phyloP scores from a whole-genome alignment of 2,329 filamentous ascomycete species.

The Ophiocordyceps unilateralis region DNA sequence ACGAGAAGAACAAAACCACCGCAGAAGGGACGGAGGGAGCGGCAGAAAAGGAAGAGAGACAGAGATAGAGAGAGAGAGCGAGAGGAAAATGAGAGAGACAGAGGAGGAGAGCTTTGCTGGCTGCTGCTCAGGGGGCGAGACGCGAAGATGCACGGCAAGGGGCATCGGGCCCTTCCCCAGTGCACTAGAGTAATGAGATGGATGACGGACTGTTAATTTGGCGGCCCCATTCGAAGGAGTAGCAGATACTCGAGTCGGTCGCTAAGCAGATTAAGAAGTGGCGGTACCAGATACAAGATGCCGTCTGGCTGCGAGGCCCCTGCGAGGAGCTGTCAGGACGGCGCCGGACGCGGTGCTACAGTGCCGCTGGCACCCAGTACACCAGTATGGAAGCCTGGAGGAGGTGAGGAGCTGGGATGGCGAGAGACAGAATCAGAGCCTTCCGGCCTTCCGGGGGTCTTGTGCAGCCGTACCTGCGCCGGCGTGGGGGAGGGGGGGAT shows the following conservation, averaged over 20 bases:
- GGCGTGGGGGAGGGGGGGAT: too few relatives aligned
- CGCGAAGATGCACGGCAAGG: constrained; percentile 1
- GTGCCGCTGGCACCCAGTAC: too few relatives aligned
- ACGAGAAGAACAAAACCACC: background rate
- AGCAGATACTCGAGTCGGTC: background rate
- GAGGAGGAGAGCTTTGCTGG: background rate
- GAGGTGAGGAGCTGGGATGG: too few relatives aligned
- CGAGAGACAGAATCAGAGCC: too few relatives aligned
- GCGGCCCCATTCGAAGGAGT: background rate
- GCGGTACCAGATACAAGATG: too few relatives aligned
- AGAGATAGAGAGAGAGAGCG: background rate
- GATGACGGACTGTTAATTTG: constrained; percentile 2
- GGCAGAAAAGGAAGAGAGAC: background rate
- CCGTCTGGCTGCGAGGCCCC: too few relatives aligned
- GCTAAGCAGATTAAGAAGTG: too few relatives aligned
- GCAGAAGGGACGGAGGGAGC: background rate
- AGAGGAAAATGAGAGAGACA: background rate
- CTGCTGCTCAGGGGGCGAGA: background rate
- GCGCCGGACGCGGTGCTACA: too few relatives aligned
- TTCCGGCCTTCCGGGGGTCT: too few relatives aligned
- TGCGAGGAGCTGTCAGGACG: too few relatives aligned
- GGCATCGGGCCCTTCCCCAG: background rate
- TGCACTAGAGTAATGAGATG: constrained; percentile 1
- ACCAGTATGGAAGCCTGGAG: too few relatives aligned
- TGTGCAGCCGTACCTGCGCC: too few relatives aligned